phyloP scores from a whole-genome alignment of 192 early-diverging fungal genomes.

The Linnemannia hyalina region DNA sequence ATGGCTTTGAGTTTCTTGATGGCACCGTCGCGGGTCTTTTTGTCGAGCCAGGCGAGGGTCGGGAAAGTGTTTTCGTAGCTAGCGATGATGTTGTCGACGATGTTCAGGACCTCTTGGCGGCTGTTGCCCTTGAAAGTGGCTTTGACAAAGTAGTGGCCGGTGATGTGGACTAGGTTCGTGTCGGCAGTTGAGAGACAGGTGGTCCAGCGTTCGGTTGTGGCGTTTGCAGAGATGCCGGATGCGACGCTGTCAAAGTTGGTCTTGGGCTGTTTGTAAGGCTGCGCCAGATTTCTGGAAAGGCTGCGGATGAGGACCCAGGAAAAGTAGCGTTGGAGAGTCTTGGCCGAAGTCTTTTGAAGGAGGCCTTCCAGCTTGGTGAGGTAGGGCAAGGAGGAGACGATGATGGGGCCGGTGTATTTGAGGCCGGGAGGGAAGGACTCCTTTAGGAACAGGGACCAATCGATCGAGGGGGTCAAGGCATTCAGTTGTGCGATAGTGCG shows the following conservation, averaged over 20 bases:
- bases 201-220: not conserved
- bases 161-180: conserved; percentile 47
- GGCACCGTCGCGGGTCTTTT: conserved; percentile 54
- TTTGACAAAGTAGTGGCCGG: conserved; percentile 61
- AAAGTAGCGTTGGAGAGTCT: conserved; percentile 61
- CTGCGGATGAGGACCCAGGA: conserved; percentile 59
- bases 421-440: conserved; percentile 28
- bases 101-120: conserved; percentile 45
- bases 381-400: conserved; percentile 43
- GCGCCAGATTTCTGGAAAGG: conserved; percentile 49
- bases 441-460: conserved; percentile 55
- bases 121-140: conserved; percentile 51
- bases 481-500: conserved; percentile 12
- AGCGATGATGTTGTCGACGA: conserved; percentile 51
- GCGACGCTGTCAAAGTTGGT: not conserved
- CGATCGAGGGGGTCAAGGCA: conserved; percentile 35
- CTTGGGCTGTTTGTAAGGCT: conserved; percentile 51
- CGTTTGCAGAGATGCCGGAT: not conserved
- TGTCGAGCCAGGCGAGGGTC: conserved; percentile 60
- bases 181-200: conserved; percentile 50
- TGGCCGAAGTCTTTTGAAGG: conserved; percentile 14
- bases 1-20: conserved; percentile 61
- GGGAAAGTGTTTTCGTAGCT: conserved; percentile 54
- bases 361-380: conserved; percentile 26
- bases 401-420: conserved; percentile 26